Evolutionary conservation across 495 filamentous ascomycete genomes (phyloP), one percentile per base, ranked within the genome.

Genomic region (Penicillium bialowiezense): DNA sequence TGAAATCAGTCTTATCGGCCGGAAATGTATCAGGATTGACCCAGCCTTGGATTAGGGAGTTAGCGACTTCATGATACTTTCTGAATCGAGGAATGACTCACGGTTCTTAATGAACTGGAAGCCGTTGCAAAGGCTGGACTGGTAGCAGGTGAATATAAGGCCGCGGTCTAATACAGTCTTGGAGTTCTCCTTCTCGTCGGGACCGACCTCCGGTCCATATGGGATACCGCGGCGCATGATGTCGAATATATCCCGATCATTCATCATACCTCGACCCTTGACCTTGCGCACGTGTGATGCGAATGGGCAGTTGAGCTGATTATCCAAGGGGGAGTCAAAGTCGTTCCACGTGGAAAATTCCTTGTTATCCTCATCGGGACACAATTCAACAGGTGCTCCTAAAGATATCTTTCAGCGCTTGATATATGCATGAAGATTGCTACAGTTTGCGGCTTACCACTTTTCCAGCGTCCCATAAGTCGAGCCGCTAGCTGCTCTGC

Each of bases 231-330:
- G 64, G 13, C 71, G 71, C 33, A 74, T 55, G 41, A 74, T 68
- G 37, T 63, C 62, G 42, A 50, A 52, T 10, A 29, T 38, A 29
- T 54, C 37, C 13, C 37, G 53, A 10, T 52, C 39, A 12, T 54
- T 52, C 7, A 72, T 39, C 41, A 71, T 65, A 28, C 42, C 51
- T 39, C 69, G 60, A 8, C 68, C 69, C 44, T 71, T 72, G 7
- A 56, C 64, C 65, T 74, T 72, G 52, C 71, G 70, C 24, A 67
- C 64, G 41, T 74, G 71, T 12, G 71, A 70, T 6, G 68, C 65
- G 44, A 70, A 69, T 18, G 71, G 71, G 41, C 71, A 74, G 20
- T 56, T 50, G 7, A 42, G 50, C 41, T 73, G 62, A 5, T 46
- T 50, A 6, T 51, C 32, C 4, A 24, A n/a, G 42, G 48, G 40